Evolutionary conservation across 208 protist species (phyloP), one percentile per base, ranked within the genome.

Genomic region (Phytomonas serpens): DNA sequence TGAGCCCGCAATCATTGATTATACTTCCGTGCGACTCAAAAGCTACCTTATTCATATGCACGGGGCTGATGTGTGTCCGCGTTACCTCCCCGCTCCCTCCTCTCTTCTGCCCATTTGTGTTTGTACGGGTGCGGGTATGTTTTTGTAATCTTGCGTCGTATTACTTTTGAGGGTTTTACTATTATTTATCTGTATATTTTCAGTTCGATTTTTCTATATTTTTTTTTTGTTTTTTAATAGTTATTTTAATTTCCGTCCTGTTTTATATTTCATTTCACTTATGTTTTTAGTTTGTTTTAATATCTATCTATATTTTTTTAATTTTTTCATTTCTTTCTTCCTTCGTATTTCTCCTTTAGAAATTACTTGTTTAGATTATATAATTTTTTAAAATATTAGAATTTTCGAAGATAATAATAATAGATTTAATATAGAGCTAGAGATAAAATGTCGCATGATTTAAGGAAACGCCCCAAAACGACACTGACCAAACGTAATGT

Each of bases 41-140:
- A 80, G 79, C 79, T 84, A 84, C 79, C 79, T 82, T 81, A 80
- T 67, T 68, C 75, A 67, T 74, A 79, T 19, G 74, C 76, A 80
- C 76, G 79, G 76, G 79, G 76, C 79, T 84, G 79, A 83, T 67
- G 34, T 23, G 36, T 27, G 36, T 31, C 14, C 14, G 33, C 5
- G 7, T 47, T 37, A 3, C 14, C 51, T 6, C 52, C 34, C 14
- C n/a, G 3, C 23, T 7, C 10, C 23, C 11, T 13, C 11, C 16
- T 67, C n/a, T 70, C 27, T 61, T 9, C 6, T 14, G 52, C 19
- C 31, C 51, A 4, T 68, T 31, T 29, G 6, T 37, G 61, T 66
- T n/a, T 69, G 27, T 68, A 34, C 11, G 31, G 19, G 37, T 11
- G 31, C n/a, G 40, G 62, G 36, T 6, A 31, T 64, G 7, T 33